These are phyloP conservation scores for Aspergillus sp. DNA, from an alignment of 2,329 filamentous ascomycete species.

Conservation along the genomic window DNA sequence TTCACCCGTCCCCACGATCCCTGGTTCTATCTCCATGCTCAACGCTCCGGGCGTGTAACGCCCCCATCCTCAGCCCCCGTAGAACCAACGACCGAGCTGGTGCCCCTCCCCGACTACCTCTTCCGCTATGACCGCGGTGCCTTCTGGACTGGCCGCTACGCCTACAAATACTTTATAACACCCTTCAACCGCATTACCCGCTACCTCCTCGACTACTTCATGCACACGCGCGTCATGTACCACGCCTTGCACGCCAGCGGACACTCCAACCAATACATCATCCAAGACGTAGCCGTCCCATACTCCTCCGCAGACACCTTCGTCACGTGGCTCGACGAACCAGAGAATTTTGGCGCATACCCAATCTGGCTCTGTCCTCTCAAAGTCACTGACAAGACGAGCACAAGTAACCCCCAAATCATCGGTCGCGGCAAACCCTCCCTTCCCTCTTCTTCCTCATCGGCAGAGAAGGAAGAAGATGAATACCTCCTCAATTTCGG, in stretches of 20 bases:
- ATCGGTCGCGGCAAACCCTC: background rate
- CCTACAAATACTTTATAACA: constrained; percentile 62
- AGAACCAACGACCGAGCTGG: constrained; percentile 17
- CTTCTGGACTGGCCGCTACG: constrained; percentile 65
- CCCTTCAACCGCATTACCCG: constrained; percentile 64
- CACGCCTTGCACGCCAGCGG: constrained; percentile 63
- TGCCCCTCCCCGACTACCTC: constrained; percentile 41
- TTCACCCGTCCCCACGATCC: constrained; percentile 65
- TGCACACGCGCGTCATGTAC: constrained; percentile 65
- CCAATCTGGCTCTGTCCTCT: constrained; percentile 63
- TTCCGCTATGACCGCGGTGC: constrained; percentile 61
- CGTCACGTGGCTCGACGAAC: constrained; percentile 48
- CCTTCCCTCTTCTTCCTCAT: background rate
- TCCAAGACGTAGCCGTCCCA: constrained; percentile 65
- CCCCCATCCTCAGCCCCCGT: background rate
- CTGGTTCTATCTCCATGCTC: constrained; percentile 73
- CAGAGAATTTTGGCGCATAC: constrained; percentile 50
- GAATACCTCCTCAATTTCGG: constrained; percentile 55
- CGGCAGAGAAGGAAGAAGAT: constrained; percentile 27
- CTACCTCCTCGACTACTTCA: constrained; percentile 61
- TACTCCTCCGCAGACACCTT: constrained; percentile 55
- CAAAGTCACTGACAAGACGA: constrained; percentile 19
- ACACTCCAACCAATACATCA: constrained; percentile 57
- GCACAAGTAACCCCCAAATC: constrained; percentile 4
- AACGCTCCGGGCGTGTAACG: background rate